Evolutionary conservation across 352 stramenopile species (phyloP).

Genomic region (Globisporangium irregulare): DNA sequence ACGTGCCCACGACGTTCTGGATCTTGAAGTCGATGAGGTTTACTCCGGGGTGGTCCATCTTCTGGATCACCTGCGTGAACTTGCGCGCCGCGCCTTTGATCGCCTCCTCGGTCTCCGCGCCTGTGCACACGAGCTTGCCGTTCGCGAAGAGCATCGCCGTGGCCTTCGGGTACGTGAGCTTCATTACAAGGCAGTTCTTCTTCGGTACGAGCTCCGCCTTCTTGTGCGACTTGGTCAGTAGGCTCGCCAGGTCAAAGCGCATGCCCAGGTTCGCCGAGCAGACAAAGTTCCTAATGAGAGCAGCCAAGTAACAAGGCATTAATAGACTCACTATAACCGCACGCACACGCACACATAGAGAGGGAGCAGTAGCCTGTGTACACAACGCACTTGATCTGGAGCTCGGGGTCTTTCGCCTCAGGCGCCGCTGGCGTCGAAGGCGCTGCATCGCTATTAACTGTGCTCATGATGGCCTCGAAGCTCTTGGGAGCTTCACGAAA

Average conservation of each 20-base stretch:
- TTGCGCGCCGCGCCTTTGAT: constrained; percentile 76
- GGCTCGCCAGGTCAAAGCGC: constrained; percentile 71
- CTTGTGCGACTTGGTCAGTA: constrained; percentile 74
- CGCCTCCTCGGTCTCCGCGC: constrained; percentile 62
- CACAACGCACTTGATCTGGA: constrained; percentile 65
- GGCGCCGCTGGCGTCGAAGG: constrained; percentile 12
- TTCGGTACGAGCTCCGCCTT: constrained; percentile 76
- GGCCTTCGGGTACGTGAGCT: constrained; percentile 58
- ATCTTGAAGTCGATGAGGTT: constrained; percentile 89
- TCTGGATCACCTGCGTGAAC: constrained; percentile 84
- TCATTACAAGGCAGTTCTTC: constrained; percentile 87
- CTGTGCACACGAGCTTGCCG: constrained; percentile 81
- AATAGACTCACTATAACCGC: neutral
- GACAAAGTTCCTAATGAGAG: constrained; percentile 56
- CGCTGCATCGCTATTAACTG: constrained; percentile 5
- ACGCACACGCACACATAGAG: neutral
- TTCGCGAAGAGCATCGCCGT: constrained; percentile 86
- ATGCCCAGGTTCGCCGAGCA: constrained; percentile 80
- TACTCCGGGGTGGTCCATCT: constrained; percentile 80
- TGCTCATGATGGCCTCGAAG: neutral
- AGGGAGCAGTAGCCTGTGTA: neutral
- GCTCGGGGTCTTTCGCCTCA: constrained; percentile 20
- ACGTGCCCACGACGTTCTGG: constrained; percentile 79
- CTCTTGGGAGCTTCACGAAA: neutral
- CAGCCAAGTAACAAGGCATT: neutral